Conservation (phyloP, 2,329 filamentous ascomycete genomes). For the Pestalotiopsis sp. region DNA sequence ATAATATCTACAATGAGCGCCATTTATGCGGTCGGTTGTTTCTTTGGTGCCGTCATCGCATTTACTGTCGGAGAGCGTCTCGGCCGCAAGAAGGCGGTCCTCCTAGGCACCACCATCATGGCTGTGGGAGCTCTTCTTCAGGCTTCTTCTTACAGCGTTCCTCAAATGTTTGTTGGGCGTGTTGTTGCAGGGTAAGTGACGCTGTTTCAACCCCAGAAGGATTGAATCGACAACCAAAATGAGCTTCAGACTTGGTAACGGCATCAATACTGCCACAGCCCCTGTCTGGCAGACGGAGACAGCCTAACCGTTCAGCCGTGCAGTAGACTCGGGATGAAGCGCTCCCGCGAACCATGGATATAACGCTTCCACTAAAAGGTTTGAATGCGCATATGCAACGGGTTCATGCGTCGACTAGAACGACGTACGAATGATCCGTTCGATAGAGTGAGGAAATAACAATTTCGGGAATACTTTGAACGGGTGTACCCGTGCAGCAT, state of each 20-base stretch:
- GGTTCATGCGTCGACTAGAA: no score
- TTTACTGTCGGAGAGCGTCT: constrained; percentile 20
- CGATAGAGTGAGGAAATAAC: no score
- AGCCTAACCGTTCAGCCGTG: no score
- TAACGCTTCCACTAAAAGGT: no score
- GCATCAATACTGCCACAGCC: constrained; percentile 24
- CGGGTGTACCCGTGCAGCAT: no score
- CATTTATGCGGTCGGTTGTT: constrained; percentile 17
- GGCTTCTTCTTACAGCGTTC: constrained; percentile 18
- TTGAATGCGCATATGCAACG: no score
- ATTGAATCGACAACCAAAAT: no score
- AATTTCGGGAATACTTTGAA: no score
- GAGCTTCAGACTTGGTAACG: constrained; percentile 13
- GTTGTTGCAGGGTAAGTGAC: constrained; percentile 17
- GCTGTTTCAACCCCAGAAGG: neutral
- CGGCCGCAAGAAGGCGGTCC: constrained; percentile 21
- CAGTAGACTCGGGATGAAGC: no score
- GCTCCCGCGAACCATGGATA: no score
- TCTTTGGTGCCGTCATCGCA: constrained; percentile 17
- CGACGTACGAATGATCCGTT: no score
- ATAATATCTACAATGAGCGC: constrained; percentile 22
- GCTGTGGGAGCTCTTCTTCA: constrained; percentile 20
- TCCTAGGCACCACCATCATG: constrained; percentile 25
- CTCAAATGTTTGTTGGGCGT: constrained; percentile 21
- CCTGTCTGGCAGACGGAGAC: constrained; percentile 22